Evolutionary conservation across 2,329 filamentous ascomycete genomes (phyloP), one percentile per base, ranked within the genome.

Genomic region (Aspergillus chevalieri): DNA sequence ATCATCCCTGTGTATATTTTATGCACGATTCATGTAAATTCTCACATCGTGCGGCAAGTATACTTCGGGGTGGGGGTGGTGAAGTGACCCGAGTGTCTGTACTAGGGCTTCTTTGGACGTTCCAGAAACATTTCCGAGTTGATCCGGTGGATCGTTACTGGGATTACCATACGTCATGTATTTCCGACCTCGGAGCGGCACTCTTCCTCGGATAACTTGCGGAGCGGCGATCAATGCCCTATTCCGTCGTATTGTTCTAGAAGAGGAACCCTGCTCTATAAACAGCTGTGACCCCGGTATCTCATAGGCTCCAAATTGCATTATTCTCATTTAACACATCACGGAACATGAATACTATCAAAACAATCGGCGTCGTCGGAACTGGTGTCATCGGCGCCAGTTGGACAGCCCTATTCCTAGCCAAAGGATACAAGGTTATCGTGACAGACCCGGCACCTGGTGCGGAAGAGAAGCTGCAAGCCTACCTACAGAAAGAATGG

Each of bases 361-460:
- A 38, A 43, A 58, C 54, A 3, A 47, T 52, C 24, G 56, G 52
- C 8, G 58, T 72, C 4, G 64, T 72, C 39, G 70, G 69, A 8
- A 65, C 61, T 24, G 69, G 70, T 4, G 61, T 66, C 12, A 73
- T 73, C 15, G 70, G 70, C 14, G 65, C 70, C 15, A 69, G 65
- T 9, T 76, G 73, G 72, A 67, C 70, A 2, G 67, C 66, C 8
- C 59, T 73, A 0, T 73, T 72, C 45, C 61, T 72, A 0, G 60
- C 69, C 4, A 61, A 65, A 43, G 69, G 69, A 17, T 52, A 68
- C n/a, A 56, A 58, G 15, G 72, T 75, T n/a, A 57, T 70, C 4
- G 67, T 69, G 15, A 71, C 67, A n/a, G 71, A 75, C 49, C 69
- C 71, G 46, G 68, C 66, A 6, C 58, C 65, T 10, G 60, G 62